phyloP scores from a whole-genome alignment of 116 monocot genomes.

The Papilionanthe hybrid region DNA sequence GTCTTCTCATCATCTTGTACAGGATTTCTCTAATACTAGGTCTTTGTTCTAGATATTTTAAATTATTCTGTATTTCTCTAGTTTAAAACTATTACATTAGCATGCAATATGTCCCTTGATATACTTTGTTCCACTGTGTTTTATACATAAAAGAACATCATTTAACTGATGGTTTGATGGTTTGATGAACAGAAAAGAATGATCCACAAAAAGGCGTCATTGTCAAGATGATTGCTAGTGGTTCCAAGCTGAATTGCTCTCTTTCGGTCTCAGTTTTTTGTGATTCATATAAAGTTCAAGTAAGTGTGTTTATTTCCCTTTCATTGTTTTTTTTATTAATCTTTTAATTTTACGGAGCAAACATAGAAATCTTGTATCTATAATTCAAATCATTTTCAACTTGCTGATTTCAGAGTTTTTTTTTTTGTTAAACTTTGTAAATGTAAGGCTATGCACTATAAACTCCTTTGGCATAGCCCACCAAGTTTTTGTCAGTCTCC shows the following conservation, averaged over 20 bases:
- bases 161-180: not conserved
- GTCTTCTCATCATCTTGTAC: no score
- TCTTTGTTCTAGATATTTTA: not conserved
- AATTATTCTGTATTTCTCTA: not conserved
- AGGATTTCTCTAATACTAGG: no score
- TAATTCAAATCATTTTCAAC: not conserved
- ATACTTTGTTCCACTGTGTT: not conserved
- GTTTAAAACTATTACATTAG: not conserved
- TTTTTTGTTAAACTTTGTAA: conserved; percentile 1
- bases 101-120: not conserved
- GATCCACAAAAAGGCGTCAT: conserved; percentile 72
- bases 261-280: conserved; percentile 73
- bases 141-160: not conserved
- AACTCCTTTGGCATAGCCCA: not conserved
- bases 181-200: conserved; percentile 47
- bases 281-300: conserved; percentile 43
- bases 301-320: conserved; percentile 14
- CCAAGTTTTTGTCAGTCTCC: not conserved
- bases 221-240: conserved; percentile 46
- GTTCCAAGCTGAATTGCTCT: conserved; percentile 52
- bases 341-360: not conserved
- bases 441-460: not conserved
- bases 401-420: not conserved
- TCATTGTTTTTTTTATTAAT: not conserved
- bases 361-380: not conserved